Evolutionary conservation across 2,329 filamentous ascomycete genomes (phyloP).

Genomic region (Fusarium graminum): DNA sequence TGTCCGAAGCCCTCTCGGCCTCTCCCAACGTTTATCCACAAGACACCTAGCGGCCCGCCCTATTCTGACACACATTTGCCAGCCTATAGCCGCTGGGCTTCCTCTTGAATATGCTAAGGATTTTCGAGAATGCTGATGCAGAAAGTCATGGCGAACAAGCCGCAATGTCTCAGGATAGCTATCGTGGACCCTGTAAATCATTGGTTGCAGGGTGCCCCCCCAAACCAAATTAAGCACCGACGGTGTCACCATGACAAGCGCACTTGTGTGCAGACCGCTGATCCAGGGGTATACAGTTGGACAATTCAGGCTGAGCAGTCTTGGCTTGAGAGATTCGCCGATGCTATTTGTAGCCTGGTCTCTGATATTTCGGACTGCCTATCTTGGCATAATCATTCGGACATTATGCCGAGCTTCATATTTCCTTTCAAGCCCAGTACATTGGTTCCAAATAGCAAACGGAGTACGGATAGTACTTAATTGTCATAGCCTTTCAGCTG

Average conservation of each 20-base stretch:
- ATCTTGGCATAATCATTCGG: constrained; percentile 32
- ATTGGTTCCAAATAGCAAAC: constrained; percentile 2
- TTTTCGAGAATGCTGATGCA: constrained; percentile 17
- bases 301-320: constrained; percentile 33
- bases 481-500: constrained; percentile 11
- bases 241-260: constrained; percentile 35
- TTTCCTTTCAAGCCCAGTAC: constrained; percentile 14
- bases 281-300: constrained; percentile 42
- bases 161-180: constrained; percentile 25
- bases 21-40: constrained; percentile 34
- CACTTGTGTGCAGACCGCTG: constrained; percentile 43
- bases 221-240: constrained; percentile 45
- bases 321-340: constrained; percentile 45
- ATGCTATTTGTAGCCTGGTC: constrained; percentile 37
- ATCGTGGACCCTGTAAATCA: constrained; percentile 45
- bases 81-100: constrained; percentile 18
- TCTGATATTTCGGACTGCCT: constrained; percentile 27
- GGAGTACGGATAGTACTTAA: too few species aligned
- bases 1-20: constrained; percentile 34
- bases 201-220: constrained; percentile 31
- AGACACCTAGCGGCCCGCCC: constrained; percentile 29
- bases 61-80: constrained; percentile 23
- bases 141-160: constrained; percentile 14
- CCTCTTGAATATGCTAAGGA: constrained; percentile 21
- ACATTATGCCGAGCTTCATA: constrained; percentile 26